A percentile compares a stretch with the other conserved stretches of the same genome.
These are phyloP conservation scores for Striga hermonthica DNA, from an alignment of 305 asterid genomes.

Conservation along the genomic window DNA sequence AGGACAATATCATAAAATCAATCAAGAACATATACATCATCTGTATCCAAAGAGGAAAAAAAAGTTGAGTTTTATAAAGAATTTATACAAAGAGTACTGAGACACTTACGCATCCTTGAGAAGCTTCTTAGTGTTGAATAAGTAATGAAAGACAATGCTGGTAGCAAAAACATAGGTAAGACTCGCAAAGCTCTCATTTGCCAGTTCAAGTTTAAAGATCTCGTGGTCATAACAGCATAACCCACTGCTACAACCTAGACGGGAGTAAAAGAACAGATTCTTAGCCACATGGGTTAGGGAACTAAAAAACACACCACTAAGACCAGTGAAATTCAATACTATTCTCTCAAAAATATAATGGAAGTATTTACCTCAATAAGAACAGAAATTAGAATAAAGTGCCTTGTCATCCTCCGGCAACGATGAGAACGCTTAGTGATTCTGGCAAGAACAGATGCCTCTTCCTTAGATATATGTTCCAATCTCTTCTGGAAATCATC, in stretches of 20 bases:
- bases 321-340: background rate
- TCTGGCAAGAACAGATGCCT: conserved; percentile 71
- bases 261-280: conserved; percentile 16
- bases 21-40: background rate
- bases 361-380: conserved; percentile 59
- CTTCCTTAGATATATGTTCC: conserved; percentile 85
- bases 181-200: conserved; percentile 82
- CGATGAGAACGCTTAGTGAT: conserved; percentile 57
- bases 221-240: conserved; percentile 80
- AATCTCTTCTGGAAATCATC: conserved; percentile 93
- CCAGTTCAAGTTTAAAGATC: conserved; percentile 70
- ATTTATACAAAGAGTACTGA: conserved; percentile 20
- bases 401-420: conserved; percentile 56
- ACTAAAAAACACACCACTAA: background rate
- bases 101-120: conserved; percentile 62
- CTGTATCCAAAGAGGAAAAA: background rate
- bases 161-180: conserved; percentile 84
- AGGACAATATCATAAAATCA: background rate
- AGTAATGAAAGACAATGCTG: conserved; percentile 51
- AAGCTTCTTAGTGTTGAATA: conserved; percentile 55
- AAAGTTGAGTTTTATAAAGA: background rate
- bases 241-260: conserved; percentile 73
- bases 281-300: conserved; percentile 17
- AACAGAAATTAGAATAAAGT: conserved; percentile 57
- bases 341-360: background rate